Evolutionary conservation across 2,329 filamentous ascomycete genomes (phyloP).

Genomic region (Endoconidiophora polonica): DNA sequence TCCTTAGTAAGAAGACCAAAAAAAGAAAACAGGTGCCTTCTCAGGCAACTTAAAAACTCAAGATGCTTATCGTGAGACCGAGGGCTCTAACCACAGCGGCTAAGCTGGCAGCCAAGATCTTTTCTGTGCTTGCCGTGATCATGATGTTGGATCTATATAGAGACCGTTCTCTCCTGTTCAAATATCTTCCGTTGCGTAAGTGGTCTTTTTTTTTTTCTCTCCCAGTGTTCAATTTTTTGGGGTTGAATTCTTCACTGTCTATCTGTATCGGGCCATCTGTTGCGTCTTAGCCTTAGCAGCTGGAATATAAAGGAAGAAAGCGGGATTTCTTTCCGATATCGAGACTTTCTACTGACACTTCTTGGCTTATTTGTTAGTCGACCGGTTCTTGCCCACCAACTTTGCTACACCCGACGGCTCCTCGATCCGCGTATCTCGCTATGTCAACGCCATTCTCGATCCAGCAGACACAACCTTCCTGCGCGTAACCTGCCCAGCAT

Average conservation of each 20-base stretch:
- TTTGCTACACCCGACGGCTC: not conserved
- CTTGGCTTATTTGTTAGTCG: not conserved
- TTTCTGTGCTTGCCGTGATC: not conserved
- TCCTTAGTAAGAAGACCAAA: too few relatives aligned
- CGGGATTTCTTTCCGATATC: too few relatives aligned
- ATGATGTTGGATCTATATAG: not conserved
- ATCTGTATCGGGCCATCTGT: too few relatives aligned
- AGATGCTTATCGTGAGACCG: not conserved
- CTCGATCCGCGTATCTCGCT: constrained; percentile 15
- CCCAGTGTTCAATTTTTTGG: too few relatives aligned
- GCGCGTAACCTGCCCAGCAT: constrained; percentile 19
- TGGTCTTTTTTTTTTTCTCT: not conserved
- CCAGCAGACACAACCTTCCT: constrained; percentile 15
- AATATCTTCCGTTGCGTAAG: not conserved
- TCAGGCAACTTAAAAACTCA: too few relatives aligned
- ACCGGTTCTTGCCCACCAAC: not conserved
- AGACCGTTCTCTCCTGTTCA: not conserved
- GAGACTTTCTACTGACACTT: not conserved
- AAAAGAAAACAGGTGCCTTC: too few relatives aligned
- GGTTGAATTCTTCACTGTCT: too few relatives aligned
- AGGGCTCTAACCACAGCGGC: not conserved
- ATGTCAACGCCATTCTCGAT: constrained; percentile 19
- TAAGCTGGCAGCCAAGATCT: not conserved
- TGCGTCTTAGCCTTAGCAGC: too few relatives aligned
- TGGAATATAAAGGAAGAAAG: too few relatives aligned